Conservation (phyloP, 805 yeast genomes). For the Spathaspora gorwiae region DNA sequence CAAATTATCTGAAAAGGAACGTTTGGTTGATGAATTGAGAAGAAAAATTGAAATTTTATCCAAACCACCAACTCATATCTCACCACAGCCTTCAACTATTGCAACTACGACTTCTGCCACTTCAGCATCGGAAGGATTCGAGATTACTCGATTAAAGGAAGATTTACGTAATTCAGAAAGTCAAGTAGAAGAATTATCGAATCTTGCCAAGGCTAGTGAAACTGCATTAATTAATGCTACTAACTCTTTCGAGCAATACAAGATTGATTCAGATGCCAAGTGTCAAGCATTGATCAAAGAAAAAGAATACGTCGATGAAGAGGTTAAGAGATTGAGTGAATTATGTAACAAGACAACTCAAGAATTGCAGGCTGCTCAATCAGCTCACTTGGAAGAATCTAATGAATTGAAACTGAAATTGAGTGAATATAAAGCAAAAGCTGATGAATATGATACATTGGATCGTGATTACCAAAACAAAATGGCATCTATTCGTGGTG, state of each 20-base stretch:
- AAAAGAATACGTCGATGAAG: slow-evolving; percentile 17
- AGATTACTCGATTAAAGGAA: slow-evolving; percentile 44
- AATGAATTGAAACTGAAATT: slow-evolving; percentile 21
- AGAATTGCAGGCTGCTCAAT: slow-evolving; percentile 15
- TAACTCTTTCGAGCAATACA: slow-evolving; percentile 45
- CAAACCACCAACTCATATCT: slow-evolving; percentile 12
- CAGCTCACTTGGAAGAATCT: slow-evolving; percentile 19
- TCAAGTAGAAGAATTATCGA: slow-evolving; percentile 57
- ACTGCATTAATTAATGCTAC: slow-evolving; percentile 55
- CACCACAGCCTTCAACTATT: slow-evolving; percentile 18
- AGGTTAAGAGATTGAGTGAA: slow-evolving; percentile 16
- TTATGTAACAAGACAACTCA: slow-evolving; percentile 19
- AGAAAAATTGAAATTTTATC: slow-evolving; percentile 24
- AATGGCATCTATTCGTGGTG: slow-evolving; percentile 22
- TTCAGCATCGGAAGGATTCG: slow-evolving; percentile 13
- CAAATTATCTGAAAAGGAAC: slow-evolving; percentile 38
- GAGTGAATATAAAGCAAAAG: slow-evolving; percentile 23
- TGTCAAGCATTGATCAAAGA: slow-evolving; percentile 18
- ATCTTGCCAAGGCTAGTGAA: slow-evolving; percentile 64
- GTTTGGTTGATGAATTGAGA: slow-evolving; percentile 34
- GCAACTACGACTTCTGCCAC: slow-evolving; percentile 7
- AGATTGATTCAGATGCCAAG: slow-evolving; percentile 19
- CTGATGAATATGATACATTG: slow-evolving; percentile 29
- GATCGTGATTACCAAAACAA: slow-evolving; percentile 28
- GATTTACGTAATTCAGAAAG: slow-evolving; percentile 56